Evolutionary conservation across 73 alveolate species (phyloP).

Genomic region (Symbiodinium natans): DNA sequence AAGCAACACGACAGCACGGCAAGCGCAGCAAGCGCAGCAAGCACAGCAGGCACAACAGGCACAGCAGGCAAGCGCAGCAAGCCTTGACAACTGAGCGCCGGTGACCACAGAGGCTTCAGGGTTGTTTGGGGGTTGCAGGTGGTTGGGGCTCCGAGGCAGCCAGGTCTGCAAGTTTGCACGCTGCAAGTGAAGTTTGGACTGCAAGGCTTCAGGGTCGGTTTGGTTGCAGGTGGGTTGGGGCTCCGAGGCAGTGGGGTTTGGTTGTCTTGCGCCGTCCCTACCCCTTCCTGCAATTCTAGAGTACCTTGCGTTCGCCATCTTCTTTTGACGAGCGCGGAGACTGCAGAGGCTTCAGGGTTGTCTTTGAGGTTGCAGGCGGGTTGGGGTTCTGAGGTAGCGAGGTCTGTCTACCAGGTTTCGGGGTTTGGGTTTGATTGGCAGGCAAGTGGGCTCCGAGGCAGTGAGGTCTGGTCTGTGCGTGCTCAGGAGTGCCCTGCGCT

Average conservation of each 20-base stretch:
- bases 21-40: neutral
- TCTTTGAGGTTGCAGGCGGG: neutral
- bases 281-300: neutral
- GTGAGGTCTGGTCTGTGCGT: slow-evolving; percentile 13
- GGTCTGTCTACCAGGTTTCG: neutral
- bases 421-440: neutral
- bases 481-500: slow-evolving; percentile 18
- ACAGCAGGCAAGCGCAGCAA: neutral
- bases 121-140: slow-evolving; percentile 13
- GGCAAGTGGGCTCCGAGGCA: slow-evolving; percentile 20
- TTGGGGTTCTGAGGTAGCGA: neutral
- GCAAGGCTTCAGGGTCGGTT: neutral
- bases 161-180: slow-evolving; percentile 10
- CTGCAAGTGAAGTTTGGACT: neutral
- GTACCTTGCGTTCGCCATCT: neutral
- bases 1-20: neutral
- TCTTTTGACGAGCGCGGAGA: neutral
- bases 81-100: neutral
- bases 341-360: slow-evolving; percentile 11
- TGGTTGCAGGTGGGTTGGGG: neutral
- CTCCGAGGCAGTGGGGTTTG: neutral
- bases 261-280: neutral
- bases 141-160: slow-evolving; percentile 13
- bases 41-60: neutral
- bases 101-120: slow-evolving; percentile 20